Evolutionary conservation across 495 filamentous ascomycete genomes (phyloP).

Genomic region (Penicillium daleae): DNA sequence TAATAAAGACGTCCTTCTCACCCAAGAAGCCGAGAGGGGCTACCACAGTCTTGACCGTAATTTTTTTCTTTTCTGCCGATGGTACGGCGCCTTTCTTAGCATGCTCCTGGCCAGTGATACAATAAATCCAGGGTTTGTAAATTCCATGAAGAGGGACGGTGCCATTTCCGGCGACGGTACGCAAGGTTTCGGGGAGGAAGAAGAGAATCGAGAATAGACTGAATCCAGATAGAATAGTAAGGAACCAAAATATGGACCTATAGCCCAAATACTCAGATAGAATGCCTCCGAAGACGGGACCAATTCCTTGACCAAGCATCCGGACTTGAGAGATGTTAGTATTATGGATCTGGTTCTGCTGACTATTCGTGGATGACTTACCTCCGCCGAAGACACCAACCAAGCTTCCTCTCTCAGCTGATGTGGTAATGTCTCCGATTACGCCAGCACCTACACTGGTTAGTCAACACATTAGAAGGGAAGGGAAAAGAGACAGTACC

Average conservation of each 20-base stretch:
- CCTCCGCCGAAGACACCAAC: conserved; percentile 46
- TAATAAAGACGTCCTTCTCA: conserved; percentile 51
- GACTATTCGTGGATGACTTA: conserved; percentile 15
- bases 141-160: conserved; percentile 41
- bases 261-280: conserved; percentile 68
- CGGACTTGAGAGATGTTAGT: conserved; percentile 25
- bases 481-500: conserved; percentile 19
- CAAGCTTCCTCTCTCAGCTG: conserved; percentile 43
- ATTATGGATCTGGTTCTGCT: background rate
- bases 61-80: conserved; percentile 29
- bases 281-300: conserved; percentile 68
- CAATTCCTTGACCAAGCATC: conserved; percentile 58
- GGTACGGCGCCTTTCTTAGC: conserved; percentile 24
- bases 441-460: conserved; percentile 37
- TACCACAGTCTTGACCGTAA: conserved; percentile 40
- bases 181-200: conserved; percentile 70
- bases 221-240: conserved; percentile 58
- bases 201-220: conserved; percentile 55
- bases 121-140: conserved; percentile 45
- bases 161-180: conserved; percentile 75
- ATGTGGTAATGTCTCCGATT: conserved; percentile 45
- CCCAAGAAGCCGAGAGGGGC: conserved; percentile 44
- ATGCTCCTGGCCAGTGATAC: conserved; percentile 36
- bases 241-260: conserved; percentile 74
- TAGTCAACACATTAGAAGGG: conserved; percentile 6